Base-by-base conservation (phyloP, 495 filamentous ascomycete species). In the Aspergillus nidulans region DNA sequence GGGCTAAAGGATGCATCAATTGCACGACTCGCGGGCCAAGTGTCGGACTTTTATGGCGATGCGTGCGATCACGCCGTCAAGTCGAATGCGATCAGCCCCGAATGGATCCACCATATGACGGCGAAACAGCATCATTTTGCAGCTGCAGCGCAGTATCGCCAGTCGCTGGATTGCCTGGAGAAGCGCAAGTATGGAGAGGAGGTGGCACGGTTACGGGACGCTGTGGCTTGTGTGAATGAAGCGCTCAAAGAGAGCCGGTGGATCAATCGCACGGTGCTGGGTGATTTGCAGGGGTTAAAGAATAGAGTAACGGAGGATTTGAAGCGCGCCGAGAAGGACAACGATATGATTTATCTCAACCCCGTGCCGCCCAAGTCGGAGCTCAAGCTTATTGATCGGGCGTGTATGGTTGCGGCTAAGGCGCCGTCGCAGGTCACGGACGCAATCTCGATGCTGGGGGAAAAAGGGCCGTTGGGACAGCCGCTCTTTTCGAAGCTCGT, bases 101-200 rank as follows among this genome's bases (percentile, higher is more conserved):
- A 95, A 53, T 97, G 94, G 94, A 96, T 98, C 44, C 95, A 98
- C 69, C 94, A 97, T 61, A 94, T 94, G 84, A 89, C 87, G 5
- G 94, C 94, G 2, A 98, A 98, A 68, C 91, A 97, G 61, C 90
- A 97, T 65, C 94, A 98, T 67, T 97, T 98, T 69, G 94, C 94
- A 25, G 95, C 90, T 1, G 94, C 94, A 2, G 92, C 94, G 6
- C 94, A 98, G 68, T 97, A 90, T 61, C 81, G 94, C n/a, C 91
- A 92, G 21, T 90, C 94, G 5, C 85, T 90, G 48, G 92, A 97
- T 59, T 95, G 90, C 60, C 65, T 98, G 51, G 95, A 97, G 70
- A 96, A 92, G 77, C 81, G 86, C 47, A 94, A 89, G 63, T 98
- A 97, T 57, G 94, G 95, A 34, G 94, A 98, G 66, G 94, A 98